Evolutionary conservation across 1,284 basidiomycete genomes (phyloP).

Genomic region (Moesziomyces parantarcticus): DNA sequence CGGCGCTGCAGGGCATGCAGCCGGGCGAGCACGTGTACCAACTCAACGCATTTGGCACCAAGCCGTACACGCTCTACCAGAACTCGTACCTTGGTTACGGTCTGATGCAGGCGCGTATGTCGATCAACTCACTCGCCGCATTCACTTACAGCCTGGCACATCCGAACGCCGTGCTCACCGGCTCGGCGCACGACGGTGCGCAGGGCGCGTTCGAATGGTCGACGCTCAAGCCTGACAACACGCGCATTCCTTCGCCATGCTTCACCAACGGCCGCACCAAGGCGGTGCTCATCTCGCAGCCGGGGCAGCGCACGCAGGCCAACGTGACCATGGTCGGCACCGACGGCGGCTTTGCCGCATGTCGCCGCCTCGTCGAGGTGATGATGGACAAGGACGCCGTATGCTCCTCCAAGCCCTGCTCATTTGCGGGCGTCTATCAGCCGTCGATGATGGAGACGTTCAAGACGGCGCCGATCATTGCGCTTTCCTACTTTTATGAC

Average conservation of each 20-base stretch:
- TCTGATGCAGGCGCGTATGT: constrained; percentile 86
- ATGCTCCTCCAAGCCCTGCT: constrained; percentile 84
- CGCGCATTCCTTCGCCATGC: constrained; percentile 80
- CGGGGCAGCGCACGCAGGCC: constrained; percentile 66
- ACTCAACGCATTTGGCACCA: constrained; percentile 70
- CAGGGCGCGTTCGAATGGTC: constrained; percentile 44
- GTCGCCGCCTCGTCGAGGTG: constrained; percentile 84
- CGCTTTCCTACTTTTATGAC: constrained; percentile 92
- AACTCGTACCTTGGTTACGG: constrained; percentile 82
- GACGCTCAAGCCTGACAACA: constrained; percentile 66
- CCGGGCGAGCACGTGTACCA: constrained; percentile 94
- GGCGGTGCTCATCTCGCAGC: constrained; percentile 77
- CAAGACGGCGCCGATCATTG: constrained; percentile 68
- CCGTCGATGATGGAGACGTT: constrained; percentile 92
- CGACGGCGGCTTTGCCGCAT: constrained; percentile 84
- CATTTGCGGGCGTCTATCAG: constrained; percentile 97
- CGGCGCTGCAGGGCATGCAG: constrained; percentile 73
- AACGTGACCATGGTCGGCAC: constrained; percentile 62
- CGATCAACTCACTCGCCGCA: constrained; percentile 87
- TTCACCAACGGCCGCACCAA: constrained; percentile 77
- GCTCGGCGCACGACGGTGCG: constrained; percentile 27
- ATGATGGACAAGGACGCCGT: constrained; percentile 95
- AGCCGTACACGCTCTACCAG: constrained; percentile 63
- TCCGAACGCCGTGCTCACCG: constrained; percentile 55
- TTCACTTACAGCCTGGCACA: constrained; percentile 77